A percentile compares a stretch with the other conserved stretches of the same genome.
These are phyloP conservation scores for Gorgonomyces haynaldii DNA, from an alignment of 192 early-diverging fungal species.

Conservation along the genomic window DNA sequence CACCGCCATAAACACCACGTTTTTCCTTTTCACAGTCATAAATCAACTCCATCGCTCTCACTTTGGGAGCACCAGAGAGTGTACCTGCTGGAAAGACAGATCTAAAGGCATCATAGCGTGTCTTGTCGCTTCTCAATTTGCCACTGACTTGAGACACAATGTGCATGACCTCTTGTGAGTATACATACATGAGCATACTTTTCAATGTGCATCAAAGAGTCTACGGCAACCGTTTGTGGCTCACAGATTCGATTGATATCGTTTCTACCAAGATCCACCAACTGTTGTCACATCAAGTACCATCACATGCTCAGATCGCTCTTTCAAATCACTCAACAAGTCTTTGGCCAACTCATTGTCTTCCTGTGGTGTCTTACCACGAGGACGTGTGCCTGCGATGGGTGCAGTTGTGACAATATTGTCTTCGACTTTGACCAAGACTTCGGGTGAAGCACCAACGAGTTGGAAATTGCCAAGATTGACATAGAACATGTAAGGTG, in stretches of 20 bases:
- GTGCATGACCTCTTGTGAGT: too few species aligned
- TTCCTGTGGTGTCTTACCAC: constrained; percentile 73
- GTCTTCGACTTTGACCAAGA: constrained; percentile 86
- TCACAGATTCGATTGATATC: constrained; percentile 95
- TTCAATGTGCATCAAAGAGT: constrained; percentile 96
- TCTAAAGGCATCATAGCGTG: constrained; percentile 89
- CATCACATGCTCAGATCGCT: constrained; percentile 98
- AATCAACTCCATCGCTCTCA: constrained; percentile 92
- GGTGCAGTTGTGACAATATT: constrained; percentile 84
- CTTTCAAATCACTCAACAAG: constrained; percentile 84
- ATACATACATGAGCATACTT: constrained; percentile 91
- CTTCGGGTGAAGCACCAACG: constrained; percentile 97
- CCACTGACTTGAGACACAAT: constrained; percentile 97
- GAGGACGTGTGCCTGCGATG: constrained; percentile 92
- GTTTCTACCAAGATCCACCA: constrained; percentile 97
- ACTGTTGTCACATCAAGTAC: too few species aligned
- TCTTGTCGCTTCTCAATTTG: constrained; percentile 74
- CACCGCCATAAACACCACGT: constrained; percentile 62
- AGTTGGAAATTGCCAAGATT: constrained; percentile 86
- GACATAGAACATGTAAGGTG: constrained; percentile 99
- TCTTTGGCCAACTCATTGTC: constrained; percentile 86
- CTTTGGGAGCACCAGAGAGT: constrained; percentile 96
- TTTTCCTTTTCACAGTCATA: constrained; percentile 80
- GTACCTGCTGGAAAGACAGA: constrained; percentile 98
- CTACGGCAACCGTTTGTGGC: constrained; percentile 83